Percentiles rank a stretch among this genome's conserved stretches.
Conservation (phyloP, 2,329 filamentous ascomycete genomes). For the Fusarium bactridioides region DNA sequence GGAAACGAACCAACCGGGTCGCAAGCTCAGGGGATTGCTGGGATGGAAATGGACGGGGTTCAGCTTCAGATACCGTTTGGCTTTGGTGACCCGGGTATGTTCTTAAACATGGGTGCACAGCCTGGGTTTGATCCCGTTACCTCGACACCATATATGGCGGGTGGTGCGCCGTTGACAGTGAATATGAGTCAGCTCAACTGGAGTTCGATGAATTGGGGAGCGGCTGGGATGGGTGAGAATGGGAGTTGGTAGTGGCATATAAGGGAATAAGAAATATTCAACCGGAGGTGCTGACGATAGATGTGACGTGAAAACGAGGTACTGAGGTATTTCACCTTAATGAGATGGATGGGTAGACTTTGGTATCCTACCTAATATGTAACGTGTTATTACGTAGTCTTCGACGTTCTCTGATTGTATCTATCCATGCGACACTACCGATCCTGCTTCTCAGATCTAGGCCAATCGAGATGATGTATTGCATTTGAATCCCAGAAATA, state of each 20-base stretch:
- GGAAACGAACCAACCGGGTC: fast-evolving
- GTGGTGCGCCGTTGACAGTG: background rate
- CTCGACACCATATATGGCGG: fast-evolving
- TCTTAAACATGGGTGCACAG: background rate
- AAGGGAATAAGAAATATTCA: background rate
- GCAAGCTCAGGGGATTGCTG: fast-evolving
- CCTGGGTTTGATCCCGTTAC: background rate
- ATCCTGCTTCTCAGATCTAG: no score
- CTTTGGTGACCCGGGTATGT: background rate
- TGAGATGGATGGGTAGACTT: background rate
- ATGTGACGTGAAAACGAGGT: background rate
- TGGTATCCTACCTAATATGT: background rate
- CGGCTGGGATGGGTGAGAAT: fast-evolving
- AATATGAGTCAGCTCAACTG: background rate
- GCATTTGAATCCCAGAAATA: no score
- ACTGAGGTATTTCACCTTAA: background rate
- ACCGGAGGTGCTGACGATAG: background rate
- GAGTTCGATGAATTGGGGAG: background rate
- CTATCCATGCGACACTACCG: no score
- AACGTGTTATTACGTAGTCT: background rate
- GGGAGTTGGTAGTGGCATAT: background rate
- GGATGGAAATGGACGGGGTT: background rate
- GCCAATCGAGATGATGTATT: no score
- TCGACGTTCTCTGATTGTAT: no score
- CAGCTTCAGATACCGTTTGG: background rate